phyloP scores from a whole-genome alignment of 1,284 basidiomycete genomes.

The Xerocomus nothofagi region DNA sequence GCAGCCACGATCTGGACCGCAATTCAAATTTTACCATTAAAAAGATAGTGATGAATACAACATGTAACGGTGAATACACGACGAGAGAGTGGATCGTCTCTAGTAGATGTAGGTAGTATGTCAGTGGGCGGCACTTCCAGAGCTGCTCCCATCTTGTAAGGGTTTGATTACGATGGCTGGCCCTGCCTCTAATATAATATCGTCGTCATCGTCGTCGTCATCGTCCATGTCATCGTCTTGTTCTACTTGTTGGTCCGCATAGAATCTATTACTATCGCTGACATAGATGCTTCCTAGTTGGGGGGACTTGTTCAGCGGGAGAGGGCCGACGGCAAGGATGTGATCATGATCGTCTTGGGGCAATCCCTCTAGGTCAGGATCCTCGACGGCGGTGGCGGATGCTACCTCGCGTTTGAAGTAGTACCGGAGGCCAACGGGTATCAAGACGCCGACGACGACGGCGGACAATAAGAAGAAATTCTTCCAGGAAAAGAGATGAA shows the following conservation, averaged over 20 bases:
- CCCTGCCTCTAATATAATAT: slow-evolving; percentile 68
- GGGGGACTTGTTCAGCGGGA: slow-evolving; percentile 38
- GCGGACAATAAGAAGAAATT: slow-evolving; percentile 84
- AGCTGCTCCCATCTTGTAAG: slow-evolving; percentile 29
- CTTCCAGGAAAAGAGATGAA: slow-evolving; percentile 86
- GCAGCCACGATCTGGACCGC: slow-evolving; percentile 8
- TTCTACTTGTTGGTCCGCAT: slow-evolving; percentile 44
- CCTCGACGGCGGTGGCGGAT: slow-evolving; percentile 48
- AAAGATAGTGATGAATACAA: slow-evolving; percentile 17
- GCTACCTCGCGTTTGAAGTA: slow-evolving; percentile 62
- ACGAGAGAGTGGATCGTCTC: slow-evolving; percentile 9
- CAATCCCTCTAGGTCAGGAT: slow-evolving; percentile 26
- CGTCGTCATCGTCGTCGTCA: slow-evolving; percentile 46
- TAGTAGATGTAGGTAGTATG: slow-evolving; percentile 19
- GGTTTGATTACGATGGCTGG: slow-evolving; percentile 50
- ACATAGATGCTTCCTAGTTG: slow-evolving; percentile 38
- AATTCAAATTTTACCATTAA: slow-evolving; percentile 1
- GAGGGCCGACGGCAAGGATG: slow-evolving; percentile 54
- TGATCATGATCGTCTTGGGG: slow-evolving; percentile 44
- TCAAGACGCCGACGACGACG: slow-evolving; percentile 86
- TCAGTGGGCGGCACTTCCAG: slow-evolving; percentile 27
- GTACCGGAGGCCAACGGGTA: slow-evolving; percentile 86
- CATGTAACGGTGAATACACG: slow-evolving; percentile 19
- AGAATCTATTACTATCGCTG: slow-evolving; percentile 35
- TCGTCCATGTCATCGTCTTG: slow-evolving; percentile 30